Evolutionary conservation across 2,329 filamentous ascomycete species (phyloP), one percentile per base, ranked within the genome.

Genomic region (Aspergillus pseudoglaucus): DNA sequence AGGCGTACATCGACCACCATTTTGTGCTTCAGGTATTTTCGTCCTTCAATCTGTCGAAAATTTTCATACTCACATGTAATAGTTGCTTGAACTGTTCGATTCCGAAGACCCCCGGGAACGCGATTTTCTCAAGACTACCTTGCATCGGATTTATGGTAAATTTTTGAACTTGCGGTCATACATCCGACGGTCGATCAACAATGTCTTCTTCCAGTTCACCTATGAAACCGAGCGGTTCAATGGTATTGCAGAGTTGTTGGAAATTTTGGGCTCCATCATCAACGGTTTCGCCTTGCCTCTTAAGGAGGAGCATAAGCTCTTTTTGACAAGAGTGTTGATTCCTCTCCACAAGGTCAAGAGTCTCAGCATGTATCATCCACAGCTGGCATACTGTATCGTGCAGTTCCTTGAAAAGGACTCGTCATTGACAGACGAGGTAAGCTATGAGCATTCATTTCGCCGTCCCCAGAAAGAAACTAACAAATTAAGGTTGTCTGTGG

Each of bases 161-260:
- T 98, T 98, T 72, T 80, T 98, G 60, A 98, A 98, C 68, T 78
- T 98, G 53, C 85, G 93, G 51, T 97, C 93, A 25, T 98, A 95
- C 70, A 98, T 98, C 64, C 82, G 93, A 64, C 84, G 93, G 61
- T 98, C 93, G 48, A 98, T 98, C 79, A 98, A 98, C 81, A 97
- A 98, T 64, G 93, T 98, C 60, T 98, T 98, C 75, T 98, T 98
- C 79, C 93, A 98, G 66, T 98, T 98, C 70, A 90, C 90, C 51
- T 98, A 98, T 68, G 93, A 98, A 72, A 98, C 93, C 3, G 93
- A 98, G 71, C 82, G 93, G 50, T 97, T 98, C 75, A 98, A 98
- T 61, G 93, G 93, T 46, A 96, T 98, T 62, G 93, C 93, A 3
- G 93, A 98, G 69, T 77, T 98, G 25, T 79, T 98, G 32, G 93